Evolutionary conservation across 305 asterid species (phyloP).

Genomic region (Plantago rigida): DNA sequence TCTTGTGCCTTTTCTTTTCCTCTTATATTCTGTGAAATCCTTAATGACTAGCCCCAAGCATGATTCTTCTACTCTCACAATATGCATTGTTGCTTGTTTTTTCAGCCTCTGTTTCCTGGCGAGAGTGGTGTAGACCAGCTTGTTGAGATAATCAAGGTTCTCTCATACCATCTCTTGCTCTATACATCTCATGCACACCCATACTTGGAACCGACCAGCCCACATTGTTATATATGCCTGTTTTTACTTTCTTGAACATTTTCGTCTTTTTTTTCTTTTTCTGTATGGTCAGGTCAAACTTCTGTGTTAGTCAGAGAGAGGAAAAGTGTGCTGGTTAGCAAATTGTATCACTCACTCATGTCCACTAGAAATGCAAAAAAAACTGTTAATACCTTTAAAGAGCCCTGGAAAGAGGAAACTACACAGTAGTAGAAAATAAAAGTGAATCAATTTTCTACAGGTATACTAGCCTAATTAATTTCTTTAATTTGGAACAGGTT

Average conservation of each 20-base stretch:
- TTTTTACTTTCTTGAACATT: slow-evolving; percentile 1
- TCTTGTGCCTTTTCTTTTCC: neutral
- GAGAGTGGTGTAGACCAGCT: slow-evolving; percentile 71
- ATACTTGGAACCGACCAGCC: neutral
- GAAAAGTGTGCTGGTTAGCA: neutral
- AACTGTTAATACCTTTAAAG: neutral
- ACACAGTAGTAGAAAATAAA: neutral
- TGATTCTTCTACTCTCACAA: slow-evolving; percentile 1
- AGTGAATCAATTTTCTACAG: neutral
- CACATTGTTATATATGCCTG: no score
- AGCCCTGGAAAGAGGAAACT: neutral
- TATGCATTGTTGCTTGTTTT: slow-evolving; percentile 23
- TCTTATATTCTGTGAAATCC: slow-evolving; percentile 3
- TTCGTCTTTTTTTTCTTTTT: neutral
- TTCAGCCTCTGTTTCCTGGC: slow-evolving; percentile 64
- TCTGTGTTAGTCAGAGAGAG: neutral
- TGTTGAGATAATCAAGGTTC: slow-evolving; percentile 86
- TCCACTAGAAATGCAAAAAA: neutral
- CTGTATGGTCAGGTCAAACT: neutral
- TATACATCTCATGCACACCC: neutral
- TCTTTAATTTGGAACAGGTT: neutral
- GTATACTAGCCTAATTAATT: neutral
- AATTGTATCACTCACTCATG: neutral
- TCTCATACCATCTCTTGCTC: slow-evolving; percentile 21
- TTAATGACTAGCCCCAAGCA: slow-evolving; percentile 5